Evolutionary conservation across 208 protist genomes (phyloP), one percentile per base, ranked within the genome.

Genomic region (Crithidia thermophila): DNA sequence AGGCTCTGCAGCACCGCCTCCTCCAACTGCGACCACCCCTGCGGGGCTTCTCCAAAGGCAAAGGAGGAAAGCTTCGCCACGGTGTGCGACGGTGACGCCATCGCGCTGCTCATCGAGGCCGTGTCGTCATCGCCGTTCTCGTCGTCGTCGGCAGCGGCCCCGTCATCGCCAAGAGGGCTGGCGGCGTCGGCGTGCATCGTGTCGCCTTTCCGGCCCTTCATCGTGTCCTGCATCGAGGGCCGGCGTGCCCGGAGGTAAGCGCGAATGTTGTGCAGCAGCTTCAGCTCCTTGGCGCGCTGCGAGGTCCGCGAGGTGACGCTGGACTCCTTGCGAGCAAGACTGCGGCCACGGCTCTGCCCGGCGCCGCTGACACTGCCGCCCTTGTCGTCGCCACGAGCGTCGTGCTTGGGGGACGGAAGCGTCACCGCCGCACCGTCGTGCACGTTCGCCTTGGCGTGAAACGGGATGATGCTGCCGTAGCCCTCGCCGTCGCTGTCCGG

Each of bases 401-500:
- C 5, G 20, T n/a, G 33, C 25, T 13, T n/a, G n/a, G n/a, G n/a
- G n/a, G n/a, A n/a, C n/a, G n/a, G n/a, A n/a, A n/a, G n/a, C n/a
- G n/a, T n/a, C n/a, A n/a, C n/a, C n/a, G n/a, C n/a, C n/a, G n/a
- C n/a, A 36, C n/a, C 10, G 9, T 18, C 7, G 20, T 60, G 58
- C n/a, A 46, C 49, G 3, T 33, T 16, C 0, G 42, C 50, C 40
- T 50, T 75, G 2, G 74, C 46, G 36, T 40, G 74, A 27, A 60
- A 67, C 0, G 74, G 60, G 8, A 95, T 43, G 56, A 95, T 91
- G 51, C 71, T 70, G 18, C 90, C 90, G 70, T 84, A 93, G 23
- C 90, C 90, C 49, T 95, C 90, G 4, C 82, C 90, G 51, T 95
- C 90, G 62, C 90, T 95, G 59, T 95, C 90, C 14, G 67, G 47